A percentile compares a stretch with the other conserved stretches of the same genome.
These are phyloP conservation scores for Phytomonas serpens DNA, from an alignment of 208 protist species.

Conservation along the genomic window DNA sequence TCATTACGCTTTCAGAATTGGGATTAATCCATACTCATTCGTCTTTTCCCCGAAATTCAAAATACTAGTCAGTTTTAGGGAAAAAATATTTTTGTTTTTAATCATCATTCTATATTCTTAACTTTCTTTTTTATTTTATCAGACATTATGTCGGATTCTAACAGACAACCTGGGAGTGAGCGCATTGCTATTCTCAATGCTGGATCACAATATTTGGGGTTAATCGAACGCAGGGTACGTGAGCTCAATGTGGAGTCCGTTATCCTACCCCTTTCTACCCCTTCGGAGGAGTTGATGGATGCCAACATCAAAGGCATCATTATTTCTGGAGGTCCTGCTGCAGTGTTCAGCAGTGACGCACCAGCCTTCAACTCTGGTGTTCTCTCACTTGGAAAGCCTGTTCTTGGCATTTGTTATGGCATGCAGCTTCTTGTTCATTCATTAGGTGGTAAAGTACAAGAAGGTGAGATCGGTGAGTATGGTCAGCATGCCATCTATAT, in stretches of 20 bases:
- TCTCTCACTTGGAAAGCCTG: constrained; percentile 78
- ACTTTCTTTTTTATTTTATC: neutral
- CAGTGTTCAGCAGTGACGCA: constrained; percentile 82
- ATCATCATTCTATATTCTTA: constrained; percentile 6
- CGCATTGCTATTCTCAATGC: constrained; percentile 93
- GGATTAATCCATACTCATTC: no score
- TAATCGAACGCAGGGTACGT: constrained; percentile 94
- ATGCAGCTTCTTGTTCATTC: constrained; percentile 90
- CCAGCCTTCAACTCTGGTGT: constrained; percentile 68
- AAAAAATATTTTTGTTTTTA: constrained; percentile 10
- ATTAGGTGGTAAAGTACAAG: constrained; percentile 87
- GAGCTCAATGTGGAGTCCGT: constrained; percentile 90
- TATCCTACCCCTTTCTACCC: constrained; percentile 84
- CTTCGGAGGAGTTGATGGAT: constrained; percentile 26
- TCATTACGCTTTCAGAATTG: no score
- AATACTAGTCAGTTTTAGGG: neutral
- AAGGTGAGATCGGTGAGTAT: constrained; percentile 89
- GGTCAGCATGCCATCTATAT: constrained; percentile 88
- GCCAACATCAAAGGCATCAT: constrained; percentile 88
- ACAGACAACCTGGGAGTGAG: constrained; percentile 22
- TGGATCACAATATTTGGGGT: constrained; percentile 95
- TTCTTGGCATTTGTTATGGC: constrained; percentile 98
- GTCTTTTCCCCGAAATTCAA: constrained; percentile 2
- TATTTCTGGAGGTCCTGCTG: constrained; percentile 93
- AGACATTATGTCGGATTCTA: neutral